These are phyloP conservation scores for Nicotiana undulata DNA, from an alignment of 257 asterid genomes.

Conservation along the genomic window DNA sequence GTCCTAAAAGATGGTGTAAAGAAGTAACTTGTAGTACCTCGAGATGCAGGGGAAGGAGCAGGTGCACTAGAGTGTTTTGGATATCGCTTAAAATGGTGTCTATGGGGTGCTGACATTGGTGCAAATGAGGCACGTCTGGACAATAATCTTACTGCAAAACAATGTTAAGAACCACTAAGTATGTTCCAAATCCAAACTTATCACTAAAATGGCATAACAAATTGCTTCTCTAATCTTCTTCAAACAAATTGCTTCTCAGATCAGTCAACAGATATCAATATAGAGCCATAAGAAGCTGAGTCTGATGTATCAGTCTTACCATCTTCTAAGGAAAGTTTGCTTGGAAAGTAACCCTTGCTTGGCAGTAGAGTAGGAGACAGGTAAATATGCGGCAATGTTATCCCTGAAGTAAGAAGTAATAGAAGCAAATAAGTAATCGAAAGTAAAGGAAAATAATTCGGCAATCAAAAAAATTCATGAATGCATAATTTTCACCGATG, in stretches of 20 bases:
- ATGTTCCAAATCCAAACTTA: neutral
- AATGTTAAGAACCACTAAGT: neutral
- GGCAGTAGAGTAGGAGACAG: conserved; percentile 54
- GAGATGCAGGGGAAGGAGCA: conserved; percentile 46
- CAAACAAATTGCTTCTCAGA: neutral
- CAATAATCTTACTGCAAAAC: conserved; percentile 38
- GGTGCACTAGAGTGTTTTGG: conserved; percentile 37
- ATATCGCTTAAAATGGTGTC: conserved; percentile 30
- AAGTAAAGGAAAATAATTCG: neutral
- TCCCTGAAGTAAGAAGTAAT: conserved; percentile 31
- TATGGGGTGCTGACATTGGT: conserved; percentile 28
- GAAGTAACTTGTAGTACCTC: conserved; percentile 36
- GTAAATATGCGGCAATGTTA: conserved; percentile 37
- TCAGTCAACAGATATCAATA: neutral
- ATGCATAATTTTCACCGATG: neutral
- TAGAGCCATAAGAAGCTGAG: conserved; percentile 5
- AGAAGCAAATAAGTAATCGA: neutral
- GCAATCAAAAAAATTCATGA: neutral
- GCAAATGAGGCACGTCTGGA: conserved; percentile 31
- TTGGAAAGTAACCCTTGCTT: conserved; percentile 29
- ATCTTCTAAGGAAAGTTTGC: conserved; percentile 32
- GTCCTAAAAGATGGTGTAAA: neutral
- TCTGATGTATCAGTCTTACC: conserved; percentile 30
- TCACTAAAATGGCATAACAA: neutral
- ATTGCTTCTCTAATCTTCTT: neutral